Percentiles rank a stretch among this genome's conserved stretches.
phyloP scores from a whole-genome alignment of 176 grass and related monocot genomes.

The Carex myosuroides region DNA sequence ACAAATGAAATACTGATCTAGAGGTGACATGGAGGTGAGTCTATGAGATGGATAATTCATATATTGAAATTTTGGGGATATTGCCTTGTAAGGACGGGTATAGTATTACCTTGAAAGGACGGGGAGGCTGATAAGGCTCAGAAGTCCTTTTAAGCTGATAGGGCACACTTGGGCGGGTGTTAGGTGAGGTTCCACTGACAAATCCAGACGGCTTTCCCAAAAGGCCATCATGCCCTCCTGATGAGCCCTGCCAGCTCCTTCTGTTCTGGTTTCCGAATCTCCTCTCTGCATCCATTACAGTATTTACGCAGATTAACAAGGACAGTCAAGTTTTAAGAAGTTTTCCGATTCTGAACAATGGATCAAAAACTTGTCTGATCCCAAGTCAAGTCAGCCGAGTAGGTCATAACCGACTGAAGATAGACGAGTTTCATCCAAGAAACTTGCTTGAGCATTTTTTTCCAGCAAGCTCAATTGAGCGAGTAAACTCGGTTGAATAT shows the following conservation, averaged over 20 bases:
- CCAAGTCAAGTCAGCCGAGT: neutral
- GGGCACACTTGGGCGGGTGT: slow-evolving; percentile 34
- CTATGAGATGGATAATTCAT: slow-evolving; percentile 15
- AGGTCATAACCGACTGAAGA: neutral
- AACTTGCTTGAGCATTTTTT: neutral
- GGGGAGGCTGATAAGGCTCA: slow-evolving; percentile 93
- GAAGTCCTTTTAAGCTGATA: slow-evolving; percentile 60
- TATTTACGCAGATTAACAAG: slow-evolving; percentile 13
- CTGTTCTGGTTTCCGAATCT: slow-evolving; percentile 47
- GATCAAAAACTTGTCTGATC: neutral
- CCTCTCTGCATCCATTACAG: slow-evolving; percentile 39
- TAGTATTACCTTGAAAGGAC: slow-evolving; percentile 55
- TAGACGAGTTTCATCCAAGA: neutral
- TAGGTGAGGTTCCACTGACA: slow-evolving; percentile 31
- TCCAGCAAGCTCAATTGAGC: neutral
- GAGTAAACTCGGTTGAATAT: neutral
- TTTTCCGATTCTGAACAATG: neutral
- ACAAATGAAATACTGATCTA: slow-evolving; percentile 16
- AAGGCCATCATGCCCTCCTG: slow-evolving; percentile 77
- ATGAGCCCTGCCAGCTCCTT: slow-evolving; percentile 48
- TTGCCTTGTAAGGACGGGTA: neutral
- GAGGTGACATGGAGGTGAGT: neutral
- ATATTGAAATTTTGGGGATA: neutral
- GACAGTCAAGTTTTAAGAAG: neutral
- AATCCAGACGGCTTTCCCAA: slow-evolving; percentile 80